A percentile compares a stretch with the other conserved stretches of the same genome.
phyloP scores from a whole-genome alignment of 2,329 filamentous ascomycete genomes.

The Xylariaceae sp. region DNA sequence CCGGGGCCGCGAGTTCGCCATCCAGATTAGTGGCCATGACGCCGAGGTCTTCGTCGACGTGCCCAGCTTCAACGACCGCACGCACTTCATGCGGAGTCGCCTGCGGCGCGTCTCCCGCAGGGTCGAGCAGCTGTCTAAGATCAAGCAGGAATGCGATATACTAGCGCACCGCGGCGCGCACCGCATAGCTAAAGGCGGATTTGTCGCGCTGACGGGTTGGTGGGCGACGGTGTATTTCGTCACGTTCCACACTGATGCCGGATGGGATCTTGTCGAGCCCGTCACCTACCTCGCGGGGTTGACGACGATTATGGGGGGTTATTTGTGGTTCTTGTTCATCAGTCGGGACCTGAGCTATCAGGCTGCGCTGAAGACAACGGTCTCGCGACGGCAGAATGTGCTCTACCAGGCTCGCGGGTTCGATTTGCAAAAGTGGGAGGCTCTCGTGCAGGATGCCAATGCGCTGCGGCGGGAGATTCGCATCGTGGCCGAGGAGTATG shows the following conservation, averaged over 20 bases:
- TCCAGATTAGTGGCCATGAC: slow-evolving; percentile 69
- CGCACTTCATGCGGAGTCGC: slow-evolving; percentile 76
- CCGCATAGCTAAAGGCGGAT: slow-evolving; percentile 74
- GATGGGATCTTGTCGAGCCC: slow-evolving; percentile 89
- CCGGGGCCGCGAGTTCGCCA: slow-evolving; percentile 75
- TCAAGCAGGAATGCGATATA: slow-evolving; percentile 79
- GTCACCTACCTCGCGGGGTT: slow-evolving; percentile 88
- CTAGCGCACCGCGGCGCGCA: slow-evolving; percentile 75
- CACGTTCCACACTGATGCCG: slow-evolving; percentile 68
- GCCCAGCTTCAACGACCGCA: slow-evolving; percentile 85
- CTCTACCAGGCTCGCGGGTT: slow-evolving; percentile 75
- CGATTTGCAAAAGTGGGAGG: slow-evolving; percentile 72
- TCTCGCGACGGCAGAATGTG: slow-evolving; percentile 70
- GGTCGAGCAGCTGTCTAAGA: slow-evolving; percentile 64
- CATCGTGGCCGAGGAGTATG: slow-evolving; percentile 77
- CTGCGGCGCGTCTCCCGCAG: slow-evolving; percentile 66
- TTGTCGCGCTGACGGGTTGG: slow-evolving; percentile 69
- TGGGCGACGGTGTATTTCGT: slow-evolving; percentile 77
- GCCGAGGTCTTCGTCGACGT: slow-evolving; percentile 72
- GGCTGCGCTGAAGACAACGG: slow-evolving; percentile 81
- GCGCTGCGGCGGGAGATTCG: slow-evolving; percentile 73
- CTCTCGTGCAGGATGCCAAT: slow-evolving; percentile 75
- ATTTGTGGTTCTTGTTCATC: slow-evolving; percentile 91
- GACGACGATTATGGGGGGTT: slow-evolving; percentile 80
- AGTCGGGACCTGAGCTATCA: slow-evolving; percentile 86